These are phyloP conservation scores for Talaromyces ruber DNA, from an alignment of 495 filamentous ascomycete genomes.

Conservation along the genomic window DNA sequence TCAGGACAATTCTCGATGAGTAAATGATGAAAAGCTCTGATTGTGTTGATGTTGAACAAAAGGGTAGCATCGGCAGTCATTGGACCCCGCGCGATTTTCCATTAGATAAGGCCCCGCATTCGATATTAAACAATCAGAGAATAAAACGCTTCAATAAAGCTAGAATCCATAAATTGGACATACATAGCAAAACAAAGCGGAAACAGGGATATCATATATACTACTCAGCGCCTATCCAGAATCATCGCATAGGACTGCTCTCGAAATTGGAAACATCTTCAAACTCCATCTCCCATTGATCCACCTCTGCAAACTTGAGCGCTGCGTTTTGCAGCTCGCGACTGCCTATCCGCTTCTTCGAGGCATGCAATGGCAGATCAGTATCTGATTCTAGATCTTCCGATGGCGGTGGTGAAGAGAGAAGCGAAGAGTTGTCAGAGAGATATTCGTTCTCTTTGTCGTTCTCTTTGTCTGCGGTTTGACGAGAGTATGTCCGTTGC, in stretches of 20 bases:
- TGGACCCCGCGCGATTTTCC: not conserved
- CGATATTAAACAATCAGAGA: not conserved
- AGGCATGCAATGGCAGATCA: constrained; percentile 3
- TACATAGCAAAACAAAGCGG: not conserved
- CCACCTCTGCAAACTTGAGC: constrained; percentile 58
- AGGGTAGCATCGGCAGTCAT: not conserved
- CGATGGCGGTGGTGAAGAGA: constrained; percentile 31
- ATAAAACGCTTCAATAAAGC: not conserved
- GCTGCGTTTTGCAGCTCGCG: constrained; percentile 29
- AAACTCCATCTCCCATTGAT: constrained; percentile 67
- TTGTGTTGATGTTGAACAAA: not conserved
- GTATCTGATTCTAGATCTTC: constrained; percentile 20
- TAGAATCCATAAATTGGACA: not conserved
- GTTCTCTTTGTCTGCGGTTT: constrained; percentile 22
- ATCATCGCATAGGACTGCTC: constrained; percentile 13
- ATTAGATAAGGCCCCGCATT: not conserved
- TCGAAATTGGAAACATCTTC: constrained; percentile 42
- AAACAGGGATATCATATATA: not conserved
- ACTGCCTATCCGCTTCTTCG: constrained; percentile 17
- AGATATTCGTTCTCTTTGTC: constrained; percentile 24
- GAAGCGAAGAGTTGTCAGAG: constrained; percentile 20
- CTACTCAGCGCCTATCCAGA: not conserved
- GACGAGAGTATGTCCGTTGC: constrained; percentile 9
- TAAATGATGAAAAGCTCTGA: not conserved
- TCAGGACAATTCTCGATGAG: not conserved